Evolutionary conservation across 2,329 filamentous ascomycete genomes (phyloP).

Genomic region (Lachnellula subtilissima): DNA sequence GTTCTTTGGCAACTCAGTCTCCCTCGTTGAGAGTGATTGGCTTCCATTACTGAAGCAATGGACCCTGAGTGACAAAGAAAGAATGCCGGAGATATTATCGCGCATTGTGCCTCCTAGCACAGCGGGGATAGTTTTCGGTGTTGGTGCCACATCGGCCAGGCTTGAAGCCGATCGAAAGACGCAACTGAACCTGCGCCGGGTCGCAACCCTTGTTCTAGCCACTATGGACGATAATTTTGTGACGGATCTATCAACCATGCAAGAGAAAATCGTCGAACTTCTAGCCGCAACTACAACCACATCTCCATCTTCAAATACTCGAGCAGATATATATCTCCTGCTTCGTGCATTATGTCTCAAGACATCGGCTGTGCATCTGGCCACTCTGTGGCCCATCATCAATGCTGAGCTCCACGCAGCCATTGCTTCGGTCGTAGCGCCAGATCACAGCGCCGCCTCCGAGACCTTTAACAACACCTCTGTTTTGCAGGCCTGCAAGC

Average conservation of each 20-base stretch:
- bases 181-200: constrained; percentile 80
- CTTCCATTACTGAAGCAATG: constrained; percentile 79
- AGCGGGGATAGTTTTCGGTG: constrained; percentile 97
- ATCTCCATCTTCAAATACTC: constrained; percentile 83
- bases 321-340: constrained; percentile 86
- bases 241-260: constrained; percentile 64
- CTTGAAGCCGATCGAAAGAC: constrained; percentile 93
- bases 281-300: constrained; percentile 78
- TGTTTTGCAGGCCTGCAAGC: constrained; percentile 86
- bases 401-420: constrained; percentile 80
- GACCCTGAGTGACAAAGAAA: constrained; percentile 80
- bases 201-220: constrained; percentile 74
- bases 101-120: constrained; percentile 81
- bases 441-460: constrained; percentile 55
- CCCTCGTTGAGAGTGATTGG: constrained; percentile 70
- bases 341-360: constrained; percentile 76
- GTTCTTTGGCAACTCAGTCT: constrained; percentile 70
- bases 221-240: constrained; percentile 75
- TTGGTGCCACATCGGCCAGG: constrained; percentile 86
- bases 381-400: constrained; percentile 83
- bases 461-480: constrained; percentile 74
- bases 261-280: constrained; percentile 84
- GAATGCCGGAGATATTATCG: constrained; percentile 72
- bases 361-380: constrained; percentile 72
- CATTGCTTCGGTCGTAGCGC: constrained; percentile 67